phyloP scores from a whole-genome alignment of 768 basidiomycete genomes.

The Porphyrellus cyaneotinctus region DNA sequence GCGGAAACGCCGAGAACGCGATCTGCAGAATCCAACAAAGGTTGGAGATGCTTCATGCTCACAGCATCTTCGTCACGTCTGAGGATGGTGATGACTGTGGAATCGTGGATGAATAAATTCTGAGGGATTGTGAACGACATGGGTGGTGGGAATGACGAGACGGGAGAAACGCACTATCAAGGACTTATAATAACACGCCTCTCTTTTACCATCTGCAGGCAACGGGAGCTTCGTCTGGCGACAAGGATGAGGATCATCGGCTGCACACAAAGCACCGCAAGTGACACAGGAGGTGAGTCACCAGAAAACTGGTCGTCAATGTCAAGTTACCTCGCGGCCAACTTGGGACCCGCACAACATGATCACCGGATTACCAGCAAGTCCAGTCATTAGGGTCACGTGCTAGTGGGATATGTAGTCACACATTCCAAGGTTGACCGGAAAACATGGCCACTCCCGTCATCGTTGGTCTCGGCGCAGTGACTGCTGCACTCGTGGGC shows the following conservation, averaged over 20 bases:
- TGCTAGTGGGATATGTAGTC: too few species aligned
- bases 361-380: too few species aligned
- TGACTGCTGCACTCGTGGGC: constrained; percentile 72
- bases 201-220: constrained; percentile 4
- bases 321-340: too few species aligned
- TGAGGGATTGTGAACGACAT: constrained; percentile 30
- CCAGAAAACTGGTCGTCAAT: too few species aligned
- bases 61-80: constrained; percentile 27
- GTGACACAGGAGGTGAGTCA: not conserved
- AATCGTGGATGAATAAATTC: constrained; percentile 29
- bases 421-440: too few species aligned
- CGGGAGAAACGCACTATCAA: constrained; percentile 1
- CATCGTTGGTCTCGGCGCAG: constrained; percentile 70
- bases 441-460: constrained; percentile 70
- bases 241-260: not conserved
- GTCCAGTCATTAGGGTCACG: too few species aligned
- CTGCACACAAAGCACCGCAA: constrained; percentile 10
- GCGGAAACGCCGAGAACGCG: constrained; percentile 41
- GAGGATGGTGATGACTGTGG: constrained; percentile 28
- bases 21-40: constrained; percentile 27
- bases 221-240: not conserved
- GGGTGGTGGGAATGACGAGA: too few species aligned
- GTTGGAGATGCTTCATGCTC: constrained; percentile 17
- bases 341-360: too few species aligned
- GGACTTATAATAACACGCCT: too few species aligned